phyloP scores from a whole-genome alignment of 768 basidiomycete genomes.

The Tulasnella sp. region DNA sequence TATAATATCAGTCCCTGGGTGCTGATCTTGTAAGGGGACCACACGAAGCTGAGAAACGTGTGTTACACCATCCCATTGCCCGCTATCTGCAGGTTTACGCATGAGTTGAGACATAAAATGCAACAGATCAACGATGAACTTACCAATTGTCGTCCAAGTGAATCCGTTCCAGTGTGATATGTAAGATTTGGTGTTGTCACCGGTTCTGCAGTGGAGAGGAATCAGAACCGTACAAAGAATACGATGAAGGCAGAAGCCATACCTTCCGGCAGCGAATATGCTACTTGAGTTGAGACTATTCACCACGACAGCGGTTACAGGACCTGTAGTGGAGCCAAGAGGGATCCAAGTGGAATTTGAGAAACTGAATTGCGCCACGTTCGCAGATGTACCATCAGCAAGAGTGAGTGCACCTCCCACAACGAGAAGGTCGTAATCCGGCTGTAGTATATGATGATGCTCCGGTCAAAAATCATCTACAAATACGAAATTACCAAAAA shows the following conservation, averaged over 20 bases:
- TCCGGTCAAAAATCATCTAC: neutral
- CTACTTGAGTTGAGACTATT: constrained; percentile 69
- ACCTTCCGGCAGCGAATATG: constrained; percentile 85
- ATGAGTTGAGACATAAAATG: constrained; percentile 10
- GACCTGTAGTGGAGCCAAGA: constrained; percentile 66
- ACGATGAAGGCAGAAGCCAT: constrained; percentile 26
- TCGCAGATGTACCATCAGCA: constrained; percentile 46
- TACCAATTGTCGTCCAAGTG: constrained; percentile 58
- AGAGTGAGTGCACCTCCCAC: constrained; percentile 71
- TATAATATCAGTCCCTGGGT: constrained; percentile 54
- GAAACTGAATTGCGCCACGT: constrained; percentile 63
- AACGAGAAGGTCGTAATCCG: constrained; percentile 52
- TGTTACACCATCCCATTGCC: constrained; percentile 27
- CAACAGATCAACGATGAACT: constrained; percentile 19
- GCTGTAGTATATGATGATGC: constrained; percentile 30
- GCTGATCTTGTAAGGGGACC: constrained; percentile 77
- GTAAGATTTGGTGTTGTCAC: constrained; percentile 42
- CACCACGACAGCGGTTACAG: constrained; percentile 77
- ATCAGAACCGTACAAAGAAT: neutral
- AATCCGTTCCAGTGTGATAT: constrained; percentile 75
- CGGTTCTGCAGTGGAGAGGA: neutral
- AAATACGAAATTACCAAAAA: too few relatives aligned
- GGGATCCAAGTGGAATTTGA: constrained; percentile 61
- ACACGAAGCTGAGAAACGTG: constrained; percentile 73
- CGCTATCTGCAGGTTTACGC: neutral